Conservation (phyloP, 2,329 filamentous ascomycete species). For the Chaetothyriales sp. region DNA sequence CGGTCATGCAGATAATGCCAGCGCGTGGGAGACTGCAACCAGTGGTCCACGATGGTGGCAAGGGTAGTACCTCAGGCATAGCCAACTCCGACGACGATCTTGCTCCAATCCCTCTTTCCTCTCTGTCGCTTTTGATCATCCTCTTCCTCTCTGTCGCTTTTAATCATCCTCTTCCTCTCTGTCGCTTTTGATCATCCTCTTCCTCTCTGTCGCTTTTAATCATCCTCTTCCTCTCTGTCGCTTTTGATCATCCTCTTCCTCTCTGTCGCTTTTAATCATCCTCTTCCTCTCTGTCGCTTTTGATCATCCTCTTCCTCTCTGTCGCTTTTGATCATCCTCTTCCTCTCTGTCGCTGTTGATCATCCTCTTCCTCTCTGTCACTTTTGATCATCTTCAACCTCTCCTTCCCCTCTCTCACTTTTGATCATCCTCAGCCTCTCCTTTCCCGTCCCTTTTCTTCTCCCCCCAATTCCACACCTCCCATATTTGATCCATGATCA, state of each 20-base stretch:
- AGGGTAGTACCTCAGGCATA: not conserved
- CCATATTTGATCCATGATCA: constrained; percentile 32
- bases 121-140: constrained; percentile 2
- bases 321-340: constrained; percentile 12
- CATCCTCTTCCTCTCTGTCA: not conserved
- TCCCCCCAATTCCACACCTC: constrained; percentile 26
- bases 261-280: constrained; percentile 2
- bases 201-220: constrained; percentile 9
- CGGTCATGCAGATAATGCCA: not conserved
- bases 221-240: constrained; percentile 10
- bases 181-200: constrained; percentile 12
- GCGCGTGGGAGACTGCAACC: not conserved
- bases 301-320: too few relatives aligned
- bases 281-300: too few relatives aligned
- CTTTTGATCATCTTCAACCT: constrained; percentile 18
- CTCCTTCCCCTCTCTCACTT: too few relatives aligned
- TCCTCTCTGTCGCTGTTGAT: too few relatives aligned
- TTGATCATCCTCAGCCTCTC: constrained; percentile 12
- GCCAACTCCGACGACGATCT: not conserved
- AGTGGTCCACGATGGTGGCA: not conserved
- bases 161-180: constrained; percentile 9
- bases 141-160: constrained; percentile 22
- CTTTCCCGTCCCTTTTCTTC: constrained; percentile 10
- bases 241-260: too few relatives aligned
- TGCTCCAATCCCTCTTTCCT: not conserved